Conservation (phyloP, 441 rosid genomes). For the Syzygium syzygioides region DNA sequence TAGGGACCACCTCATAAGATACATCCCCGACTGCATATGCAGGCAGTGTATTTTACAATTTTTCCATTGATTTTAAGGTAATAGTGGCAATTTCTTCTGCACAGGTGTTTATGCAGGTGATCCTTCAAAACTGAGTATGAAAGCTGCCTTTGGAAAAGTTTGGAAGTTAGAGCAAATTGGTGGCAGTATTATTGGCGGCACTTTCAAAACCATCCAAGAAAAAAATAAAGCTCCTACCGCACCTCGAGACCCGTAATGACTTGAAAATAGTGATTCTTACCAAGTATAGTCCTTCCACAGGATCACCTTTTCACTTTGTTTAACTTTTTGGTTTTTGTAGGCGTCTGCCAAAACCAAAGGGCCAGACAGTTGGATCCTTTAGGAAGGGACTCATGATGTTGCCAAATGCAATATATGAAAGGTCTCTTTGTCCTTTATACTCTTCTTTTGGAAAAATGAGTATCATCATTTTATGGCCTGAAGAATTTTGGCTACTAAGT, state of each 20-base stretch:
- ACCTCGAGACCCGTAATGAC: slow-evolving; percentile 67
- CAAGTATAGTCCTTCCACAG: neutral
- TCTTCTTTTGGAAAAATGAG: neutral
- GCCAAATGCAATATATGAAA: slow-evolving; percentile 73
- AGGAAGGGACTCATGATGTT: slow-evolving; percentile 72
- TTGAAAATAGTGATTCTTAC: slow-evolving; percentile 2
- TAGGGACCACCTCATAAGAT: neutral
- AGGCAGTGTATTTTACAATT: neutral
- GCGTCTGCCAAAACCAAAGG: slow-evolving; percentile 78
- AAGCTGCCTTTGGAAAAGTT: slow-evolving; percentile 93
- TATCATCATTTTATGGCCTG: neutral
- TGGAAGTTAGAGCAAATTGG: slow-evolving; percentile 92
- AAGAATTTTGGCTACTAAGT: neutral
- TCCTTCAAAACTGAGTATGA: slow-evolving; percentile 88
- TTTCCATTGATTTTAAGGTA: neutral
- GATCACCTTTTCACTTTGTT: neutral
- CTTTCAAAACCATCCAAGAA: slow-evolving; percentile 76
- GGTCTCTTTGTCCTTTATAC: slow-evolving; percentile 27
- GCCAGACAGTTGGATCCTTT: slow-evolving; percentile 89
- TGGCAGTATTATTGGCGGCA: slow-evolving; percentile 82
- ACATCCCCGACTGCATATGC: neutral
- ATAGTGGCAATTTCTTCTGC: neutral
- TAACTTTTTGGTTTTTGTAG: slow-evolving; percentile 28
- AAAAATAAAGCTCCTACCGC: slow-evolving; percentile 52
- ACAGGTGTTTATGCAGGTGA: slow-evolving; percentile 96